A percentile compares a stretch with the other conserved stretches of the same genome.
phyloP scores from a whole-genome alignment of 352 stramenopile genomes.

The Pythium coloratum region DNA sequence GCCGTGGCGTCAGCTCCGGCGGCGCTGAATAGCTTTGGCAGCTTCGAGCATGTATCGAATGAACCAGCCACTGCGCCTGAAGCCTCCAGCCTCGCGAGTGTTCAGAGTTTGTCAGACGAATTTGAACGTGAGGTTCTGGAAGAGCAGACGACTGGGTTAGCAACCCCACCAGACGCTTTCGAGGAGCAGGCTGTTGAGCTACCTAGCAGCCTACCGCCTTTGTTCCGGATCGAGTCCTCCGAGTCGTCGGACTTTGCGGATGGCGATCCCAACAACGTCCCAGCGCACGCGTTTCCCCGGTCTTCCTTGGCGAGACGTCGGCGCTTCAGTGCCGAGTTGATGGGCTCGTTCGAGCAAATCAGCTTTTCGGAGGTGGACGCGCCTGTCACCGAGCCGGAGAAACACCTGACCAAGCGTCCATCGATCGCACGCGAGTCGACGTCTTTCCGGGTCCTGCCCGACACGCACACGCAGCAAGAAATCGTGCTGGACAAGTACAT shows the following conservation, averaged over 20 bases:
- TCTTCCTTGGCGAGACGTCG: conserved; percentile 36
- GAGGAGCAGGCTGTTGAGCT: neutral
- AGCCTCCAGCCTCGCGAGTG: neutral
- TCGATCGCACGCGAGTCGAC: conserved; percentile 21
- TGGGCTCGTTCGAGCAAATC: conserved; percentile 59
- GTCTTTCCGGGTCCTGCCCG: conserved; percentile 39
- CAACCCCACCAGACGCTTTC: neutral
- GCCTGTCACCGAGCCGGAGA: neutral
- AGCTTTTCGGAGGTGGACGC: neutral
- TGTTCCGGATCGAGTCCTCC: conserved; percentile 38
- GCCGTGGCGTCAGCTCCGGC: neutral
- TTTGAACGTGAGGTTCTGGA: neutral
- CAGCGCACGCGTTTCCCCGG: conserved; percentile 7
- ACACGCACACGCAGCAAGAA: conserved; percentile 54
- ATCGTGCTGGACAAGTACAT: conserved; percentile 73
- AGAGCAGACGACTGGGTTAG: neutral
- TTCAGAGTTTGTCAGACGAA: neutral
- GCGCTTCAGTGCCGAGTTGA: conserved; percentile 64
- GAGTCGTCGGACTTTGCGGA: conserved; percentile 28
- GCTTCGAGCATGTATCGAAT: neutral
- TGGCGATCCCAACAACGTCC: conserved; percentile 6
- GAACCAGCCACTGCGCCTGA: neutral
- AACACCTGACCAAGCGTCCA: neutral
- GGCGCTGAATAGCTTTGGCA: neutral
- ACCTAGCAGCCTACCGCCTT: conserved; percentile 5